phyloP scores from a whole-genome alignment of 148 eudicot genomes.

The Cornus suecica region DNA sequence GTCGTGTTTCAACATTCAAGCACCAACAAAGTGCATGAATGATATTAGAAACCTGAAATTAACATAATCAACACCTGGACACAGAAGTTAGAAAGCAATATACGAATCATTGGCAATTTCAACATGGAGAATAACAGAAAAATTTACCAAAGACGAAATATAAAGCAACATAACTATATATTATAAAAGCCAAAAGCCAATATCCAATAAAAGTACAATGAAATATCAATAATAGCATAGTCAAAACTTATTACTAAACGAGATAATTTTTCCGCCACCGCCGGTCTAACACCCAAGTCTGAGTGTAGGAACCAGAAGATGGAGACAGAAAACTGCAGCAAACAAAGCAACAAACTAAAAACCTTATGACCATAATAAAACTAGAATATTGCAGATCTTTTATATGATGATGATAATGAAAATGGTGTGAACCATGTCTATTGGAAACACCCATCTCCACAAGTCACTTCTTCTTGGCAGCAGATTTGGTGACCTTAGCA shows the following conservation, averaged over 20 bases:
- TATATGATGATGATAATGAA: background rate
- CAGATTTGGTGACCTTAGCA: constrained; percentile 17
- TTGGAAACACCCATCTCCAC: background rate
- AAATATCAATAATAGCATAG: background rate
- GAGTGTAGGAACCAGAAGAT: background rate
- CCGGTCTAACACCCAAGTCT: constrained; percentile 11
- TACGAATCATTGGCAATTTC: no score
- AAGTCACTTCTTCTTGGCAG: constrained; percentile 12
- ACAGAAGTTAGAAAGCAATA: no score
- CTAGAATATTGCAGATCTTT: background rate
- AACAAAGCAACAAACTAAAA: background rate
- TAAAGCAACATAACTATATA: no score
- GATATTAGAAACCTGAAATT: no score
- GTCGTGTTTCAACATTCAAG: no score
- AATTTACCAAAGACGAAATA: no score
- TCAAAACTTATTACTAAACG: background rate
- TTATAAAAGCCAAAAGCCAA: no score
- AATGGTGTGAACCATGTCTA: background rate
- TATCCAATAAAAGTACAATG: background rate
- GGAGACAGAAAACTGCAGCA: background rate
- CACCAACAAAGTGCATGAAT: no score
- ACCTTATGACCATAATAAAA: background rate
- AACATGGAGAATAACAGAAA: no score
- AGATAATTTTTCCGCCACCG: constrained; percentile 9
- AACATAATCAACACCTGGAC: no score